phyloP scores from a whole-genome alignment of 1,284 basidiomycete genomes.

The Ustilago esculenta region DNA sequence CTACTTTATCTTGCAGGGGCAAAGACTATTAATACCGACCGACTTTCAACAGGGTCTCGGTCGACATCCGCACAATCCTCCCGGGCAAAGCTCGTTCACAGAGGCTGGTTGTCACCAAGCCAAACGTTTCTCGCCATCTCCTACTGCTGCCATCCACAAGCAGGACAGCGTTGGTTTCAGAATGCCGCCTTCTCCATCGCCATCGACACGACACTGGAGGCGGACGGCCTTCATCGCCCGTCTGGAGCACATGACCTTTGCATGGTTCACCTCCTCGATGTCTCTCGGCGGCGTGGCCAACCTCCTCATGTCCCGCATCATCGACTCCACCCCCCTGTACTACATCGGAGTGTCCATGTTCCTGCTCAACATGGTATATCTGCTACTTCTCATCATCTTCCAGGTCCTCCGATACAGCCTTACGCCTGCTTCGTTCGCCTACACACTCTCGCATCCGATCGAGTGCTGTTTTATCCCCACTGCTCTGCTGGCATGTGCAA shows the following conservation, averaged over 20 bases:
- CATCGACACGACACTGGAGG: no score
- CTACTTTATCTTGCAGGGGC: no score
- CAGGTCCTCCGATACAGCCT: slow-evolving; percentile 19
- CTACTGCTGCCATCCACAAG: no score
- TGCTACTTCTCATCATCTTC: slow-evolving; percentile 10
- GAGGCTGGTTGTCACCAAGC: no score
- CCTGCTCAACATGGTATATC: slow-evolving; percentile 23
- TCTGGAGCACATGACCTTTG: slow-evolving; percentile 29
- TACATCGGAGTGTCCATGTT: slow-evolving; percentile 19
- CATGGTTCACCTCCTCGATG: slow-evolving; percentile 42
- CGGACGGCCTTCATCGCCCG: slow-evolving; percentile 2
- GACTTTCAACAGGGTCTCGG: no score
- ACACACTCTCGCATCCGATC: slow-evolving; percentile 30
- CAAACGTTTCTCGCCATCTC: no score
- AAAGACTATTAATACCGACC: no score
- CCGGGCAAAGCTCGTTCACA: no score
- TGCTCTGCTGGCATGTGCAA: slow-evolving; percentile 21
- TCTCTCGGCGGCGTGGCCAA: slow-evolving; percentile 32
- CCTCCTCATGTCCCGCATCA: slow-evolving; percentile 23
- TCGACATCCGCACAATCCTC: no score
- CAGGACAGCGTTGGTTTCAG: no score
- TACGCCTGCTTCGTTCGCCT: slow-evolving; percentile 1
- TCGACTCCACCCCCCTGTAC: slow-evolving; percentile 5
- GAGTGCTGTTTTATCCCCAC: slow-evolving; percentile 45
- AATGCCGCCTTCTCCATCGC: no score